Conservation (phyloP, 1,284 basidiomycete species). For the Taiwanofungus camphoratus region DNA sequence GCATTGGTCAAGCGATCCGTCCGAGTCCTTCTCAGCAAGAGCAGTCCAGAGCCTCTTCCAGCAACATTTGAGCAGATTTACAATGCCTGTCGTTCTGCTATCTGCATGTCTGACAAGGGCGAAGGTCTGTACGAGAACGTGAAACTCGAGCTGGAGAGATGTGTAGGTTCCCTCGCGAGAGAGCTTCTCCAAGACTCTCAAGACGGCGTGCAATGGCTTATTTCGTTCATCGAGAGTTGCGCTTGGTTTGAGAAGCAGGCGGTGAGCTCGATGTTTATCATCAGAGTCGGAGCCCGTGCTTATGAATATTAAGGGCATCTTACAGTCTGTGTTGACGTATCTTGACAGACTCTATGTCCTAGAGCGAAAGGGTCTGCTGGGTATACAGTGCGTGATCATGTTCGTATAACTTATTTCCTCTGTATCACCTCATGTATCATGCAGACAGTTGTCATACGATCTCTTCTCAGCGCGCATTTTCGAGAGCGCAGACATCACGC, state of each 20-base stretch:
- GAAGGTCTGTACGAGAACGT: conserved; percentile 48
- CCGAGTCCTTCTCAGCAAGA: conserved; percentile 36
- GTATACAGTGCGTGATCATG: conserved; percentile 36
- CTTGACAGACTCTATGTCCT: conserved; percentile 55
- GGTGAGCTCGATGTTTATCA: conserved; percentile 33
- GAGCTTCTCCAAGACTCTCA: conserved; percentile 27
- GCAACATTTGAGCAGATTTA: conserved; percentile 53
- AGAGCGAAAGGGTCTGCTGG: conserved; percentile 28
- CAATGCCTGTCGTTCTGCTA: conserved; percentile 46
- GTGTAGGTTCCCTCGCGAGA: conserved; percentile 33
- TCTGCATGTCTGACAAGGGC: conserved; percentile 46
- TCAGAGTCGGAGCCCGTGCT: neutral
- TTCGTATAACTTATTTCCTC: neutral
- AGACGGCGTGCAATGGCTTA: conserved; percentile 43
- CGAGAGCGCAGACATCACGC: conserved; percentile 38
- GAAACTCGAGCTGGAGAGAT: conserved; percentile 49
- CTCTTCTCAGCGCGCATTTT: conserved; percentile 50
- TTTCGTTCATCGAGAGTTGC: conserved; percentile 44
- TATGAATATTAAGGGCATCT: conserved; percentile 33
- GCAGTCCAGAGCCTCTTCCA: conserved; percentile 29
- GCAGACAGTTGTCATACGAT: conserved; percentile 47
- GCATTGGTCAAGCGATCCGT: conserved; percentile 38
- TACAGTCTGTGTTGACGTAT: conserved; percentile 56
- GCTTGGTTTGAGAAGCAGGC: conserved; percentile 59
- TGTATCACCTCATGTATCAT: neutral